Percentiles rank a stretch among this genome's conserved stretches.
Evolutionary conservation across 257 asterid species (phyloP).

Genomic region (Solanum habrochaites): DNA sequence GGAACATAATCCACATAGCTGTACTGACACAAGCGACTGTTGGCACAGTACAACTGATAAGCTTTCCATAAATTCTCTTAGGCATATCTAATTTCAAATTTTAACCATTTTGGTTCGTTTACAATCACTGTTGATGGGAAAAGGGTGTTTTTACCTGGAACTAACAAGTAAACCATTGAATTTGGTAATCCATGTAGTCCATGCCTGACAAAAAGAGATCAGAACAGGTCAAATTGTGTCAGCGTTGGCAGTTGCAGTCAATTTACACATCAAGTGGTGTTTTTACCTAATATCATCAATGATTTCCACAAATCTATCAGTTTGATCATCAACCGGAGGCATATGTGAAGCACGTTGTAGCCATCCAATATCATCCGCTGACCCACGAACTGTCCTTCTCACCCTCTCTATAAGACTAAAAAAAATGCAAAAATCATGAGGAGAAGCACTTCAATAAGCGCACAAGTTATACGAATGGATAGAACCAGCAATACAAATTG

Average conservation of each 20-base stretch:
- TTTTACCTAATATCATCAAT: conserved; percentile 68
- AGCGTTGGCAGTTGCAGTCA: background rate
- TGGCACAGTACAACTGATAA: background rate
- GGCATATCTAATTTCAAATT: background rate
- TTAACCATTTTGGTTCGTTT: background rate
- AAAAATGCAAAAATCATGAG: background rate
- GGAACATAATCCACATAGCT: background rate
- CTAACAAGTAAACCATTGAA: conserved; percentile 80
- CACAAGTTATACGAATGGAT: background rate
- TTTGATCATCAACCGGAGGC: conserved; percentile 93
- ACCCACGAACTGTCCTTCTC: conserved; percentile 85
- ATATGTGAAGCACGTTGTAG: conserved; percentile 52
- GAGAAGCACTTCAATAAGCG: background rate
- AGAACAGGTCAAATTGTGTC: conserved; percentile 6
- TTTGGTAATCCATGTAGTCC: conserved; percentile 85
- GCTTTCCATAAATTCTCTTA: background rate
- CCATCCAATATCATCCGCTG: conserved; percentile 99
- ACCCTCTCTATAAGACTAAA: conserved; percentile 42
- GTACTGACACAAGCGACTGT: background rate
- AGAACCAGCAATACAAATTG: background rate
- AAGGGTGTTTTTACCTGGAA: conserved; percentile 60
- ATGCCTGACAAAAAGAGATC: conserved; percentile 47
- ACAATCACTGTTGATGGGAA: background rate
- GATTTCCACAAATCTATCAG: conserved; percentile 64
- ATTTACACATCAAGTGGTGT: background rate